A percentile compares a stretch with the other conserved stretches of the same genome.
Evolutionary conservation across 176 grass and related monocot species (phyloP).

Genomic region (Raddia guianensis): DNA sequence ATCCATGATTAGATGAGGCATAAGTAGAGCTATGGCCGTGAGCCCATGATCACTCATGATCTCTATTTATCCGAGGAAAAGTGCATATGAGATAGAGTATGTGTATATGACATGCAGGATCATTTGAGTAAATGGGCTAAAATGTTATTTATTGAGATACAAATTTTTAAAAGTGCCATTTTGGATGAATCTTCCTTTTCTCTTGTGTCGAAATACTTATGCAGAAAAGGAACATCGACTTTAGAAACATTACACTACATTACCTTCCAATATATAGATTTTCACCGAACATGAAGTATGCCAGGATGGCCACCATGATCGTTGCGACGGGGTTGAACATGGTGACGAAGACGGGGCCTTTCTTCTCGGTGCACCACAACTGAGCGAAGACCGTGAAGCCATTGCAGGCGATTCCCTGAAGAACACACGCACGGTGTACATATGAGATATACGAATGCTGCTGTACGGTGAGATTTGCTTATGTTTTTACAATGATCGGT

Average conservation of each 20-base stretch:
- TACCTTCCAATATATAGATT: slow-evolving; percentile 74
- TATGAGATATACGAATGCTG: neutral
- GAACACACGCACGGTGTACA: slow-evolving; percentile 8
- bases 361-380: slow-evolving; percentile 86
- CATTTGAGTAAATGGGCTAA: too few relatives aligned
- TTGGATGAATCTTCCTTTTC: neutral
- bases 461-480: neutral
- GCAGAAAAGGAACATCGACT: neutral
- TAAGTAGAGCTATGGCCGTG: neutral
- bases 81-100: too few relatives aligned
- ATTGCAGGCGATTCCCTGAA: slow-evolving; percentile 72
- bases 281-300: slow-evolving; percentile 83
- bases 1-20: neutral
- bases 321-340: slow-evolving; percentile 91
- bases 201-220: neutral
- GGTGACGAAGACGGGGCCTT: slow-evolving; percentile 92
- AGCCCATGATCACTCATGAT: neutral
- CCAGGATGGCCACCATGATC: slow-evolving; percentile 73
- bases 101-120: too few relatives aligned
- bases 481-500: neutral
- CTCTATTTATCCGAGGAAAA: too few relatives aligned
- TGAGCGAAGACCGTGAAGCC: slow-evolving; percentile 85
- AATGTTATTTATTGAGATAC: too few relatives aligned
- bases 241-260: neutral
- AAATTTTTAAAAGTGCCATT: too few relatives aligned